Conservation (phyloP, 441 rosid genomes). For the Aquilaria agallochum region DNA sequence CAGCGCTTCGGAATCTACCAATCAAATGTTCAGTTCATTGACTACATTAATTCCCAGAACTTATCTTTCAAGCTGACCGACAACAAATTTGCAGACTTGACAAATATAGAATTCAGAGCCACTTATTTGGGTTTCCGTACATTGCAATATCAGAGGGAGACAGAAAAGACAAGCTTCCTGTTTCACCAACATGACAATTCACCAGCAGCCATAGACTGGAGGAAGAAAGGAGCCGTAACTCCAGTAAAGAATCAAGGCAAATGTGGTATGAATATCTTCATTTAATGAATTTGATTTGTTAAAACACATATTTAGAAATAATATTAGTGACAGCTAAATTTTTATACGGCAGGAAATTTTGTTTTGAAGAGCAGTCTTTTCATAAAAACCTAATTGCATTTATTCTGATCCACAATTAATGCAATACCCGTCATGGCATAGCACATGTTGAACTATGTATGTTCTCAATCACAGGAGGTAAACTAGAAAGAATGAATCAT, state of each 20-base stretch:
- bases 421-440: too few relatives aligned
- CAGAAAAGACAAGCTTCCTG: neutral
- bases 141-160: neutral
- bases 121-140: conserved; percentile 38
- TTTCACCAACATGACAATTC: conserved; percentile 11
- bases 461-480: too few relatives aligned
- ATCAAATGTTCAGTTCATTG: conserved; percentile 54
- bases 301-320: neutral
- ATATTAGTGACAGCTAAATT: neutral
- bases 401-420: neutral
- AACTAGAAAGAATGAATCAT: too few relatives aligned
- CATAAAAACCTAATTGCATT: conserved; percentile 3
- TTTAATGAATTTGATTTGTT: neutral
- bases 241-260: conserved; percentile 68
- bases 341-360: conserved; percentile 4
- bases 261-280: conserved; percentile 48
- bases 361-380: conserved; percentile 6
- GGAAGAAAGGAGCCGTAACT: conserved; percentile 64
- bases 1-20: conserved; percentile 65
- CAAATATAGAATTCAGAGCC: conserved; percentile 62
- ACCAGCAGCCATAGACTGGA: conserved; percentile 63
- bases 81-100: conserved; percentile 80
- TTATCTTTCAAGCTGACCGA: conserved; percentile 64
- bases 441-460: too few relatives aligned
- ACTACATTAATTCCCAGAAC: conserved; percentile 57